Conservation (phyloP, 2,329 filamentous ascomycete genomes). For the Fusarium guadeloupense region DNA sequence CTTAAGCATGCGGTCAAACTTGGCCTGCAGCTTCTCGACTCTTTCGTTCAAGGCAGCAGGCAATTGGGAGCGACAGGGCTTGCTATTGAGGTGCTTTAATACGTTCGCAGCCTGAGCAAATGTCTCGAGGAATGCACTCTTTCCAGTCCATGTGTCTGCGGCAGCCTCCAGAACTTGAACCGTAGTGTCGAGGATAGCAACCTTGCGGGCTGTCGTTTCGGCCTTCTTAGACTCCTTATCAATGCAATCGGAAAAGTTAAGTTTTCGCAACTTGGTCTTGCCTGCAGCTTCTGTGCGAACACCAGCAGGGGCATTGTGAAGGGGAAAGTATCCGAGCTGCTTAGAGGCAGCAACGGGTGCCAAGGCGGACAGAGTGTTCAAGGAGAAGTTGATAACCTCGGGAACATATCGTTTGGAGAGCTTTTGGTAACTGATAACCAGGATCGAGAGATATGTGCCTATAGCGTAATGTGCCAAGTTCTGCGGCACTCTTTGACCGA, state of each 20-base stretch:
- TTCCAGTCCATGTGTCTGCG: constrained; percentile 76
- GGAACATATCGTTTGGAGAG: constrained; percentile 89
- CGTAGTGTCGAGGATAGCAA: constrained; percentile 70
- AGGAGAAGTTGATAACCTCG: constrained; percentile 82
- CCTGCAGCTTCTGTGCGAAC: constrained; percentile 60
- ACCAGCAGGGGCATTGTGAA: constrained; percentile 63
- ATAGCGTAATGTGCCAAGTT: constrained; percentile 72
- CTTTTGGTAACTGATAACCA: constrained; percentile 83
- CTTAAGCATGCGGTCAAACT: constrained; percentile 64
- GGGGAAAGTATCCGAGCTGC: constrained; percentile 66
- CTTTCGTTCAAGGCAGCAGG: constrained; percentile 54
- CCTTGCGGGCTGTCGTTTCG: constrained; percentile 55
- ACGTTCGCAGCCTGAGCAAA: constrained; percentile 72
- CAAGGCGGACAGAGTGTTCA: constrained; percentile 76
- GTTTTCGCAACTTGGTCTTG: constrained; percentile 56
- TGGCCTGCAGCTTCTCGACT: constrained; percentile 54
- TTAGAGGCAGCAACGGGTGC: constrained; percentile 63
- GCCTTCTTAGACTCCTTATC: constrained; percentile 48
- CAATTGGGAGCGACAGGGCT: constrained; percentile 60
- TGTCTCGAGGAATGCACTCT: constrained; percentile 80
- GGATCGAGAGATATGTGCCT: constrained; percentile 80
- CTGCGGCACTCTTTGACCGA: constrained; percentile 78
- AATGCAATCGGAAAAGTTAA: constrained; percentile 68
- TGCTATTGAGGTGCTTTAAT: constrained; percentile 68
- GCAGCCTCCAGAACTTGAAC: constrained; percentile 72